Conservation (phyloP, 108 stramenopile species). For the Schizochytrium sp. region DNA sequence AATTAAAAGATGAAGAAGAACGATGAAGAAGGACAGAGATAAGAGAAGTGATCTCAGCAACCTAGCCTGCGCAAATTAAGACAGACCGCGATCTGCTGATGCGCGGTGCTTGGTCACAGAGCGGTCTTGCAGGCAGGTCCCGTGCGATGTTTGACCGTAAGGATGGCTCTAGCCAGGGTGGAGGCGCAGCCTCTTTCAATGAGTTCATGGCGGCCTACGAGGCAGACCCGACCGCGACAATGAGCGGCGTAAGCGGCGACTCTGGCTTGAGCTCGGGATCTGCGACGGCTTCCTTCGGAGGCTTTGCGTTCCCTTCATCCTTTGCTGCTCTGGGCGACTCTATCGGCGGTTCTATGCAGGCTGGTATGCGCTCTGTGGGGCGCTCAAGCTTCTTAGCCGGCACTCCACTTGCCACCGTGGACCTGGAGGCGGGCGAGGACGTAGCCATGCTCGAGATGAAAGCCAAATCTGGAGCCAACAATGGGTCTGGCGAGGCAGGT, state of each 20-base stretch:
- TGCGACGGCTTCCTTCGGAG: neutral
- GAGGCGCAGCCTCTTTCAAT: neutral
- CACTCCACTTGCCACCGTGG: slow-evolving; percentile 29
- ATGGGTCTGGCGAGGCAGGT: too few species aligned
- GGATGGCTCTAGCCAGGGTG: too few species aligned
- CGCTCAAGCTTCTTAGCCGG: slow-evolving; percentile 17
- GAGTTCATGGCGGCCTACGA: slow-evolving; percentile 50
- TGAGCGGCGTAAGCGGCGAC: neutral
- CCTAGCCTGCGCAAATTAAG: too few species aligned
- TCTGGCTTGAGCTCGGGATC: neutral
- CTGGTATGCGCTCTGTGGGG: slow-evolving; percentile 38
- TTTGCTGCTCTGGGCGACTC: slow-evolving; percentile 15
- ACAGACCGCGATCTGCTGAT: too few species aligned
- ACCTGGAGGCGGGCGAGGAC: slow-evolving; percentile 44
- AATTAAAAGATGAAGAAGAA: too few species aligned
- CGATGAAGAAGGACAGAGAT: too few species aligned
- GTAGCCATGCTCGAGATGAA: neutral
- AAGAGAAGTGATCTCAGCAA: too few species aligned
- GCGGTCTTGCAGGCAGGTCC: too few species aligned
- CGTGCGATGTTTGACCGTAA: too few species aligned
- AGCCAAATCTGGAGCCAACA: too few species aligned
- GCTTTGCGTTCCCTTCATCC: neutral
- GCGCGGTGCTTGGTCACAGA: too few species aligned
- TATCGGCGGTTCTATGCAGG: slow-evolving; percentile 3
- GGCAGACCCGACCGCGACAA: neutral